Base-by-base conservation (phyloP, 1,284 basidiomycete species). In the Tranzscheliella williamsii region DNA sequence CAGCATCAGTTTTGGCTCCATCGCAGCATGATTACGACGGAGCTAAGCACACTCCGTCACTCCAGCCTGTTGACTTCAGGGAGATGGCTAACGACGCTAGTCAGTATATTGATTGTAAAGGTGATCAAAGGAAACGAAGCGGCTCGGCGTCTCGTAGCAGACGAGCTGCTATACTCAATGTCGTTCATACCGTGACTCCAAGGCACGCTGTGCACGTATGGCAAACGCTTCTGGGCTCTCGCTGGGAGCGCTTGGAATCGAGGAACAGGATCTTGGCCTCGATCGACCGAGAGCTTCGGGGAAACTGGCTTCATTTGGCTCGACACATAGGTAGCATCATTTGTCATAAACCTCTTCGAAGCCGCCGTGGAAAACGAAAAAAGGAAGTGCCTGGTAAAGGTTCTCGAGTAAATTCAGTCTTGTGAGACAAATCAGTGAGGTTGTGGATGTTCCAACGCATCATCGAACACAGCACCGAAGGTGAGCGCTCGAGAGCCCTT, bases 361-460 rank as follows among this genome's bases (percentile, higher is more conserved):
- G 68, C 67, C 21, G 70, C 70, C 2, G 53, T 62, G 27, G 42
- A 45, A 1, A 39, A 45, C 4, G 63, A 68, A 18, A 67, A 71
- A 53, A 46, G 43, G 31, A 32, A 61, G 41, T 71, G 72, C 50
- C 47, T 77, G 34, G 23, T 51, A 4, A 73, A 76, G 57, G 58
- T 77, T 40, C 45, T 77, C 18, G 54, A 50, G 2, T 26, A 63
- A 17, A 32, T 73, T 23, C 43, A 55, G 29, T 54, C 64, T 6
- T 72, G 68, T 46, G 69, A 68, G 1, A 52, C 51, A 16, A 67
- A 75, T 24, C 75, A 75, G 42, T 76, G 71, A 69, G 75, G 75
- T 20, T 77, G 0, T 77, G 75, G 75, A 69, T 76, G 16, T 64
- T 76, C 22, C 67, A 73, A 48, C 70, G 72, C 49, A 67, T 76